Evolutionary conservation across 805 yeast genomes (phyloP).

Genomic region (Wickerhamiella alocasiicola): DNA sequence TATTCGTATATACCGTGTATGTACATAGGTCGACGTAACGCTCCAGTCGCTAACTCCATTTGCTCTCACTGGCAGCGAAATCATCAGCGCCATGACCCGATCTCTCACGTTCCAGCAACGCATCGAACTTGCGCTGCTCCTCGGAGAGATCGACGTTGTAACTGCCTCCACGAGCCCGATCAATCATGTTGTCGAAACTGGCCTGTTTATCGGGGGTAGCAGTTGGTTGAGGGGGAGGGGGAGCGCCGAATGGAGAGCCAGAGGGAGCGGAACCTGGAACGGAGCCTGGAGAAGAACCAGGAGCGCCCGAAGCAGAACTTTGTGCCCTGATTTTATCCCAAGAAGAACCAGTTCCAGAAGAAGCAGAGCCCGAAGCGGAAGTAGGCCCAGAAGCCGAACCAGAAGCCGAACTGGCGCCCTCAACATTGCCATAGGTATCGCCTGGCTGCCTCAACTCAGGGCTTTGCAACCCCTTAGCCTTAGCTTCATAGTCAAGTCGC

Average conservation of each 20-base stretch:
- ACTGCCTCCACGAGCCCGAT: conserved; percentile 1
- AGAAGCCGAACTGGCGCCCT: no score
- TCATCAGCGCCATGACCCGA: conserved; percentile 11
- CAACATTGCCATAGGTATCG: neutral
- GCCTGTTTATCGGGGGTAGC: no score
- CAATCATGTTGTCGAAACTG: conserved; percentile 9
- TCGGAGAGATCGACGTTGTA: conserved; percentile 4
- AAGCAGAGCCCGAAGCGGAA: no score
- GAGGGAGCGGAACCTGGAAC: neutral
- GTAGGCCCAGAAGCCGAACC: no score
- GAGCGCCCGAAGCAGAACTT: neutral
- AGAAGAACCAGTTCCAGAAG: neutral
- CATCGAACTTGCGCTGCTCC: conserved; percentile 17
- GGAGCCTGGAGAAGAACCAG: neutral
- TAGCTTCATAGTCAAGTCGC: conserved; percentile 4
- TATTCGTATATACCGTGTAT: neutral
- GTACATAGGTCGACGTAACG: no score
- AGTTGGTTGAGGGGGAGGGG: neutral
- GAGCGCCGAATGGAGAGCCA: neutral
- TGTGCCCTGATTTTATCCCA: conserved; percentile 1
- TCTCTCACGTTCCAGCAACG: conserved; percentile 17
- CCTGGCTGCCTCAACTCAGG: neutral
- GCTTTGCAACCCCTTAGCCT: conserved; percentile 4
- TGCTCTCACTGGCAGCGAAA: conserved; percentile 16
- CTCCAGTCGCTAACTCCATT: no score